These are phyloP conservation scores for Entomortierella chlamydospora DNA, from an alignment of 192 early-diverging fungal species.

Conservation along the genomic window DNA sequence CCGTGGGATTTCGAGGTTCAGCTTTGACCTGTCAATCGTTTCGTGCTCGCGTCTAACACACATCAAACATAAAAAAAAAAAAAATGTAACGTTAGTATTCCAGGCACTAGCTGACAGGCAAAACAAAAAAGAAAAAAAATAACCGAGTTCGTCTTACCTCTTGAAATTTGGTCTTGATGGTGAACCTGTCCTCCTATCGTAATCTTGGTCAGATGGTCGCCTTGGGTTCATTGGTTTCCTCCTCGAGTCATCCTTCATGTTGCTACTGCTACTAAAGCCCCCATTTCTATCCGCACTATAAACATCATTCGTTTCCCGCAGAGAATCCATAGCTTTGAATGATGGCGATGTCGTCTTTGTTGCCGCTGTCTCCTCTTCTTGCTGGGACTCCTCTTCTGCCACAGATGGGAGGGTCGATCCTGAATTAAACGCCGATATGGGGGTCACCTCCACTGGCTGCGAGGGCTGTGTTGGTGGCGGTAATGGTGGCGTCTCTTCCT, in stretches of 20 bases:
- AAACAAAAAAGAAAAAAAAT: too few relatives aligned
- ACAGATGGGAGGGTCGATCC: neutral
- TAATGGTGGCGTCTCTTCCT: slow-evolving; percentile 1
- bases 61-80: neutral
- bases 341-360: neutral
- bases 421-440: neutral
- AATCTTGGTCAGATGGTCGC: slow-evolving; percentile 15
- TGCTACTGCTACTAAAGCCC: neutral
- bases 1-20: slow-evolving; percentile 48
- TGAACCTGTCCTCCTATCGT: slow-evolving; percentile 13
- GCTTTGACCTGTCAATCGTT: slow-evolving; percentile 40
- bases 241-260: neutral
- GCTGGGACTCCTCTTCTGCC: neutral
- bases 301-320: neutral
- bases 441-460: neutral
- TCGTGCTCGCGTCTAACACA: slow-evolving; percentile 35
- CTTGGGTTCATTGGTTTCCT: neutral
- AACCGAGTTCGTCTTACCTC: slow-evolving; percentile 11
- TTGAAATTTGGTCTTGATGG: slow-evolving; percentile 13
- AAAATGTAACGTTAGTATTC: neutral
- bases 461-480: slow-evolving; percentile 1
- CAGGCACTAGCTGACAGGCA: too few relatives aligned
- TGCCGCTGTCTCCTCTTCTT: neutral
- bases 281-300: neutral
- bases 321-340: neutral